Evolutionary conservation across 495 filamentous ascomycete species (phyloP).

Genomic region (Rostrohypoxylon terebratum): DNA sequence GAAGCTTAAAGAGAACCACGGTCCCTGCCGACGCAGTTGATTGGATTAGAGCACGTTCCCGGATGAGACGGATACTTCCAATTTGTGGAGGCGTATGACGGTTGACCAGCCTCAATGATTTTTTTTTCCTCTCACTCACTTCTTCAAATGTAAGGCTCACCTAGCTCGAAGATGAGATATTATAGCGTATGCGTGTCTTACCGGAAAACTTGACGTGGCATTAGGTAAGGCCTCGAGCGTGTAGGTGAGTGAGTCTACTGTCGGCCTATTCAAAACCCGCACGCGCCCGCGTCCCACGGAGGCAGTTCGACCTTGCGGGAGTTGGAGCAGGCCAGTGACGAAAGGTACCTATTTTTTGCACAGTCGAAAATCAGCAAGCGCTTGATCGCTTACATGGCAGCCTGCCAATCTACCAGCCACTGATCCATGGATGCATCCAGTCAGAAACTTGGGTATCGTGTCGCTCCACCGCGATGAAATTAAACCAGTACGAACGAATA

Average conservation of each 20-base stretch:
- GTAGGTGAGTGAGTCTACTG: conserved; percentile 8
- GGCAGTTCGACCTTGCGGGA: conserved; percentile 33
- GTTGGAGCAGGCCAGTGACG: conserved; percentile 32
- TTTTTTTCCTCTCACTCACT: conserved; percentile 3
- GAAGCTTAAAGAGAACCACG: conserved; percentile 24
- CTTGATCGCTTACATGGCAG: conserved; percentile 22
- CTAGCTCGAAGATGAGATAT: conserved; percentile 18
- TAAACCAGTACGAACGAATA: conserved; percentile 21
- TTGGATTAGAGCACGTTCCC: conserved; percentile 27
- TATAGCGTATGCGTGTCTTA: conserved; percentile 32
- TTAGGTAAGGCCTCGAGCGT: not conserved
- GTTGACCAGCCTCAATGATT: conserved; percentile 38
- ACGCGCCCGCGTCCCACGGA: conserved; percentile 37
- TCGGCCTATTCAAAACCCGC: conserved; percentile 25
- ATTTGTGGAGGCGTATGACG: conserved; percentile 37
- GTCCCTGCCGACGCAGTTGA: conserved; percentile 12
- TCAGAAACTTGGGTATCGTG: not conserved
- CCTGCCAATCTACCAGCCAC: conserved; percentile 11
- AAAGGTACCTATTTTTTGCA: conserved; percentile 27
- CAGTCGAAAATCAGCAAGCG: conserved; percentile 23
- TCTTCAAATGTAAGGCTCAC: conserved; percentile 3
- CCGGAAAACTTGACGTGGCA: conserved; percentile 35
- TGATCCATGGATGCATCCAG: conserved; percentile 18
- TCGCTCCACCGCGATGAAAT: conserved; percentile 9
- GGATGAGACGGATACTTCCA: conserved; percentile 45